A percentile compares a stretch with the other conserved stretches of the same genome.
phyloP scores from a whole-genome alignment of 257 asterid genomes.

The Linaria vulgaris region DNA sequence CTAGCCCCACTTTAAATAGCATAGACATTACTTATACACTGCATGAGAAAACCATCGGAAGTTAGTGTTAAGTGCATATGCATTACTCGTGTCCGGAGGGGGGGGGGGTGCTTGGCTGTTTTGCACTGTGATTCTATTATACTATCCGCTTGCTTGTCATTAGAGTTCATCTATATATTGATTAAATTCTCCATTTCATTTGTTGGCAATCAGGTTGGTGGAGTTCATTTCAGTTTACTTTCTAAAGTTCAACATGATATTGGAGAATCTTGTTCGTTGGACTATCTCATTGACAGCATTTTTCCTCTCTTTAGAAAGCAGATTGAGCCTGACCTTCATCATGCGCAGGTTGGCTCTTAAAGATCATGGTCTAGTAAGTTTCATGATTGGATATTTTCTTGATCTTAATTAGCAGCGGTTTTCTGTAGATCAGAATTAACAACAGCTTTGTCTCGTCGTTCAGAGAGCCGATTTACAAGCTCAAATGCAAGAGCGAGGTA shows the following conservation, averaged over 20 bases:
- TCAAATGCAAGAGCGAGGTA: constrained; percentile 95
- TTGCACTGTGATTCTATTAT: constrained; percentile 2
- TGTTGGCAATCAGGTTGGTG: constrained; percentile 80
- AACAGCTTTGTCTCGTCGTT: constrained; percentile 98
- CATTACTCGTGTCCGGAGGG: constrained; percentile 11
- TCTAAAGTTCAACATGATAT: constrained; percentile 98
- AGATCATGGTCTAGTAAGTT: constrained; percentile 24
- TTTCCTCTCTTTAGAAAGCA: constrained; percentile 96
- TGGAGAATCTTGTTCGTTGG: constrained; percentile 97
- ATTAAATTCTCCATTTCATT: constrained; percentile 25
- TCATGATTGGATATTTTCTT: constrained; percentile 26
- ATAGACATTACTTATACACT: too few species aligned
- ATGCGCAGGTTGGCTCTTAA: constrained; percentile 76
- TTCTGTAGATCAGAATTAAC: constrained; percentile 93
- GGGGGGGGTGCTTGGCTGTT: neutral
- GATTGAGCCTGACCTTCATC: constrained; percentile 99
- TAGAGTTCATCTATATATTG: constrained; percentile 17
- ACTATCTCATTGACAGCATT: constrained; percentile 96
- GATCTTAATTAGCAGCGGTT: constrained; percentile 37
- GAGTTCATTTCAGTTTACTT: constrained; percentile 98
- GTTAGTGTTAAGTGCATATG: neutral
- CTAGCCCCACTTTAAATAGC: too few species aligned
- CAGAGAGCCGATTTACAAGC: constrained; percentile 99
- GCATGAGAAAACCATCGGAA: too few species aligned
- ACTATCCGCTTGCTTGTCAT: constrained; percentile 19